phyloP scores from a whole-genome alignment of 2,329 filamentous ascomycete genomes.

The Microsporum ferrugineum region DNA sequence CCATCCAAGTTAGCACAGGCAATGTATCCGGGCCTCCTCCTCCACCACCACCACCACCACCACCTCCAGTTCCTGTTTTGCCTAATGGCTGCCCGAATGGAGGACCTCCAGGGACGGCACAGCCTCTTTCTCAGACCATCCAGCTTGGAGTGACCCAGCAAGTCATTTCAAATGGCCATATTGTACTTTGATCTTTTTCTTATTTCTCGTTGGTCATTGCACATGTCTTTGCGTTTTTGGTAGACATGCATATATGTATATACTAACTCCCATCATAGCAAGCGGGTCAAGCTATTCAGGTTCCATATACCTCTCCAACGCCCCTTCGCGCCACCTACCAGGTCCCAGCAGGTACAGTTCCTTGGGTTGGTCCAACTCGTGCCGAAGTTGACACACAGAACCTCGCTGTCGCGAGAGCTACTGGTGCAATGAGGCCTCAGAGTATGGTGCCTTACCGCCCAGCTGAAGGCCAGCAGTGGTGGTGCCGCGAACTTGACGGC shows the following conservation, averaged over 20 bases:
- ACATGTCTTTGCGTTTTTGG: not conserved
- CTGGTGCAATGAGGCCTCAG: constrained; percentile 17
- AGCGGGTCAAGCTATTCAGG: constrained; percentile 2
- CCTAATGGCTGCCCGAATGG: not conserved
- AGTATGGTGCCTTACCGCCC: constrained; percentile 24
- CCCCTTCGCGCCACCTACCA: constrained; percentile 1
- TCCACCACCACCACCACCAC: not conserved
- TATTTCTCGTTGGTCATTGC: not conserved
- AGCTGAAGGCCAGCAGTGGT: constrained; percentile 22
- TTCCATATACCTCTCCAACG: constrained; percentile 6
- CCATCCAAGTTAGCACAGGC: not conserved
- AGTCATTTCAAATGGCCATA: constrained; percentile 4
- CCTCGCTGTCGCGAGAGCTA: constrained; percentile 17
- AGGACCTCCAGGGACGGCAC: not conserved
- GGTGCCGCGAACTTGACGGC: constrained; percentile 27
- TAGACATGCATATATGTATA: not conserved
- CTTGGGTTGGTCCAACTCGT: constrained; percentile 15
- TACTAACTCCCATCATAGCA: constrained; percentile 3
- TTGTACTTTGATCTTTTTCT: constrained; percentile 9
- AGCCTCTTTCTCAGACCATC: not conserved
- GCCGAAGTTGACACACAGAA: constrained; percentile 24
- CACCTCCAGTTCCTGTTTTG: not conserved
- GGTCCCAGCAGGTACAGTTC: constrained; percentile 7
- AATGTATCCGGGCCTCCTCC: not conserved
- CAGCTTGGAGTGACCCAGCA: constrained; percentile 11